Percentiles rank a stretch among this genome's conserved stretches.
Evolutionary conservation across 495 filamentous ascomycete genomes (phyloP).

Genomic region (Podospora appendiculata): DNA sequence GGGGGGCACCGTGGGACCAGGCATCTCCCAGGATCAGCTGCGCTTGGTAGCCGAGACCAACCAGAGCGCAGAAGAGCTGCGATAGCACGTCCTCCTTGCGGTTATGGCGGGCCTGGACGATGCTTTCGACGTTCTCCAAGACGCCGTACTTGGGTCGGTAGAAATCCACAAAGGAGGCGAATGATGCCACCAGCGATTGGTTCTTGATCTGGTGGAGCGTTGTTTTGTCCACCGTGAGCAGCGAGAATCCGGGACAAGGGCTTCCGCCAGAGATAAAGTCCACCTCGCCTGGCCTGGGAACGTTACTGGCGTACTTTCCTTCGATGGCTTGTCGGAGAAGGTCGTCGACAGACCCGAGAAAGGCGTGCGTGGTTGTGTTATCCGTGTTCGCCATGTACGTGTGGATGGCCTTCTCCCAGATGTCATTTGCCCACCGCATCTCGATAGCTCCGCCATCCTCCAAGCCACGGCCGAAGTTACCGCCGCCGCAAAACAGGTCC

Average conservation of each 20-base stretch:
- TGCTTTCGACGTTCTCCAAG: slow-evolving; percentile 62
- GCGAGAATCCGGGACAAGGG: slow-evolving; percentile 68
- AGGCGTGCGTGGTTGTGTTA: slow-evolving; percentile 34
- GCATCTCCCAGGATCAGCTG: slow-evolving; percentile 56
- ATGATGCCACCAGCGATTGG: slow-evolving; percentile 62
- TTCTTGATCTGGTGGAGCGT: slow-evolving; percentile 46
- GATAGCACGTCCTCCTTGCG: slow-evolving; percentile 53
- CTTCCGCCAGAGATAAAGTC: slow-evolving; percentile 64
- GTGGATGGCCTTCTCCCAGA: slow-evolving; percentile 52
- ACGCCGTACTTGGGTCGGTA: slow-evolving; percentile 65
- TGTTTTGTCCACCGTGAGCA: slow-evolving; percentile 44
- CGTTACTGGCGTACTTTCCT: slow-evolving; percentile 32
- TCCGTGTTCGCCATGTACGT: slow-evolving; percentile 56
- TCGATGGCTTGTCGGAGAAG: slow-evolving; percentile 47
- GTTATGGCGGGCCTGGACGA: slow-evolving; percentile 37
- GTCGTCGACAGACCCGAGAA: slow-evolving; percentile 63
- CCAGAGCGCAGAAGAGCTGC: slow-evolving; percentile 58
- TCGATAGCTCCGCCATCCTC: slow-evolving; percentile 61
- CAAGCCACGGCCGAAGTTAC: slow-evolving; percentile 64
- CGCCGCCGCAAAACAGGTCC: slow-evolving; percentile 67
- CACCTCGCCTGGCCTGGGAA: slow-evolving; percentile 53
- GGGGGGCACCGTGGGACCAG: slow-evolving; percentile 58
- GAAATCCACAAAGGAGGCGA: slow-evolving; percentile 64
- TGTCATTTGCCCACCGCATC: slow-evolving; percentile 59
- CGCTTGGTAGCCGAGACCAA: slow-evolving; percentile 67